A percentile compares a stretch with the other conserved stretches of the same genome.
Conservation (phyloP, 2,329 filamentous ascomycete species). For the Plectosphaerella sp. region DNA sequence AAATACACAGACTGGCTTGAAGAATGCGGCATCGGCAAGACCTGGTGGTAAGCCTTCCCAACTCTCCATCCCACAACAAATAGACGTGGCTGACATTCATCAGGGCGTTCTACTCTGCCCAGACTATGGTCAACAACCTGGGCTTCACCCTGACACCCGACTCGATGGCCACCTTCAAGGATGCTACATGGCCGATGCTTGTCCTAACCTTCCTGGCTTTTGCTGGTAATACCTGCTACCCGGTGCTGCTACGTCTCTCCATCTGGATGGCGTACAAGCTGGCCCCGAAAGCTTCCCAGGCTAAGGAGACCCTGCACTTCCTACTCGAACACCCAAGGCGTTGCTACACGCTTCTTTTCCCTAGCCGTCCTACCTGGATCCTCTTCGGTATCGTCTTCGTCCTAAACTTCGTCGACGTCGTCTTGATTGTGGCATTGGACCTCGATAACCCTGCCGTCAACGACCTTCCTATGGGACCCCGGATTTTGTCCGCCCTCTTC, state of each 20-base stretch:
- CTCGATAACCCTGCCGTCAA: slow-evolving; percentile 46
- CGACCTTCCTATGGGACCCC: slow-evolving; percentile 34
- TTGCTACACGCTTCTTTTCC: slow-evolving; percentile 60
- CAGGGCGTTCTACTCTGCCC: slow-evolving; percentile 43
- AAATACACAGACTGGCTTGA: slow-evolving; percentile 36
- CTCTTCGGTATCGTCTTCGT: slow-evolving; percentile 43
- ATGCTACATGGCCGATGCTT: slow-evolving; percentile 36
- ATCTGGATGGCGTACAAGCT: slow-evolving; percentile 52
- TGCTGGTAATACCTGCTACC: slow-evolving; percentile 52
- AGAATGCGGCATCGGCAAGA: slow-evolving; percentile 30
- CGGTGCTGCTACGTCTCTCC: slow-evolving; percentile 50
- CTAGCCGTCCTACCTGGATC: slow-evolving; percentile 53
- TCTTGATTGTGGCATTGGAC: slow-evolving; percentile 48
- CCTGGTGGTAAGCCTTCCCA: slow-evolving; percentile 42
- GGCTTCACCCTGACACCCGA: slow-evolving; percentile 51
- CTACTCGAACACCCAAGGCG: slow-evolving; percentile 58
- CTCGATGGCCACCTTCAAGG: slow-evolving; percentile 45
- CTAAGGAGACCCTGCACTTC: slow-evolving; percentile 45
- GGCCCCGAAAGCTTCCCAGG: slow-evolving; percentile 29
- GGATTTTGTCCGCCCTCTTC: slow-evolving; percentile 53
- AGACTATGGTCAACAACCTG: slow-evolving; percentile 48
- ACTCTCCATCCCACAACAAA: not conserved
- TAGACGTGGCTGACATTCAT: not conserved
- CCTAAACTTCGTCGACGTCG: slow-evolving; percentile 49
- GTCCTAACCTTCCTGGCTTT: slow-evolving; percentile 44